phyloP scores from a whole-genome alignment of 371 early-diverging fungal species.

The Mortierella sp. region DNA sequence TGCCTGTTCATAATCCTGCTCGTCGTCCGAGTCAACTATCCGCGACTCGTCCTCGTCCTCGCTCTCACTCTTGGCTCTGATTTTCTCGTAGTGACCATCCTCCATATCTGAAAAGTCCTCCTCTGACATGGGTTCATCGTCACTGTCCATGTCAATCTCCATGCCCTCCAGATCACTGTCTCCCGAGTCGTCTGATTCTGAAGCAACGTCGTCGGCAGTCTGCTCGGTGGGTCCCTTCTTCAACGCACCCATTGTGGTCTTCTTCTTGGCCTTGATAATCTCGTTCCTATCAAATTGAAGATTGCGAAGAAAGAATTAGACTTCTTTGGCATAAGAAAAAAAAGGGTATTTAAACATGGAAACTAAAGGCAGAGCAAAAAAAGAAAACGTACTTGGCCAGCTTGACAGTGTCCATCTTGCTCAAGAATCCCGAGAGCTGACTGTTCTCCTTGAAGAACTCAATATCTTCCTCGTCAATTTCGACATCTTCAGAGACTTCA shows the following conservation, averaged over 20 bases:
- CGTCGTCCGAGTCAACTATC: conserved; percentile 66
- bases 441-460: conserved; percentile 68
- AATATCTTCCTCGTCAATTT: conserved; percentile 76
- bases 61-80: conserved; percentile 26
- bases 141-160: conserved; percentile 61
- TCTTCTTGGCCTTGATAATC: conserved; percentile 58
- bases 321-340: not conserved
- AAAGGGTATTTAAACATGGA: not conserved
- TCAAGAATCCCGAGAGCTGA: conserved; percentile 62
- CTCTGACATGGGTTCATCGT: conserved; percentile 37
- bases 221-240: conserved; percentile 41
- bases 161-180: conserved; percentile 56
- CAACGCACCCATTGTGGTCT: conserved; percentile 45
- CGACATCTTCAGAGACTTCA: conserved; percentile 62
- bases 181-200: conserved; percentile 58
- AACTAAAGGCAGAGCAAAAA: not conserved
- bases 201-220: conserved; percentile 64
- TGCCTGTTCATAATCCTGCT: conserved; percentile 74
- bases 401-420: conserved; percentile 60
- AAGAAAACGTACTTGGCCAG: conserved; percentile 47
- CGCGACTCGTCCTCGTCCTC: conserved; percentile 23
- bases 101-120: conserved; percentile 40
- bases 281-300: conserved; percentile 38
- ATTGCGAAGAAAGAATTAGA: not conserved
- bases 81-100: conserved; percentile 40